These are phyloP conservation scores for Chlamydomonas eustigma DNA, from an alignment of 139 green algal genomes.

Conservation along the genomic window DNA sequence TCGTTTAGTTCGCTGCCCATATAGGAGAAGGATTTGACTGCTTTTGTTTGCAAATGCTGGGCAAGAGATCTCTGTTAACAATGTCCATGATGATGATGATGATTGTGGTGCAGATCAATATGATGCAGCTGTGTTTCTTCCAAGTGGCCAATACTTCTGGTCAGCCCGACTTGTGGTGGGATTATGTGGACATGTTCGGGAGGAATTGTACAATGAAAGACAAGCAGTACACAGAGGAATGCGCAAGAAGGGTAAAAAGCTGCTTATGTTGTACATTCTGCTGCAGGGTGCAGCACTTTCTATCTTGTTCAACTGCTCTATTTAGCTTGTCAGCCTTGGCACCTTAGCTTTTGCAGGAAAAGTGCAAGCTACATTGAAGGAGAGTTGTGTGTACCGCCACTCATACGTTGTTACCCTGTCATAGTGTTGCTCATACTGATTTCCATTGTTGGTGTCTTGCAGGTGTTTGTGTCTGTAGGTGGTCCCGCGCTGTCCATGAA, in stretches of 20 bases:
- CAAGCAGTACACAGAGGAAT: constrained; percentile 66
- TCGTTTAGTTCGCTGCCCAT: too few relatives aligned
- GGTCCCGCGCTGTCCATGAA: constrained; percentile 13
- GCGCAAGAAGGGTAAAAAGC: constrained; percentile 64
- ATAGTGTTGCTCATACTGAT: background rate
- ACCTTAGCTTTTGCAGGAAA: background rate
- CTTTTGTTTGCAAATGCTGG: too few relatives aligned
- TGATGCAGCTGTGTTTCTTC: constrained; percentile 86
- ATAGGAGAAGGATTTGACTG: too few relatives aligned
- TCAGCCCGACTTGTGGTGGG: constrained; percentile 79
- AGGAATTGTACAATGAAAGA: constrained; percentile 63
- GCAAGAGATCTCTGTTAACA: too few relatives aligned
- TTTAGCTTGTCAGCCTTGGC: too few relatives aligned
- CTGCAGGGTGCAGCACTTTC: too few relatives aligned
- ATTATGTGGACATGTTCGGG: constrained; percentile 75
- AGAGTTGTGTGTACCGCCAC: background rate
- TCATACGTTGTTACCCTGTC: background rate
- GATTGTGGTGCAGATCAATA: constrained; percentile 81
- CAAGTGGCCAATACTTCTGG: constrained; percentile 50
- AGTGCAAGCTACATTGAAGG: background rate
- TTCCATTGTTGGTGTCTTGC: background rate
- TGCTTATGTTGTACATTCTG: too few relatives aligned
- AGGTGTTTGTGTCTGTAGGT: constrained; percentile 57
- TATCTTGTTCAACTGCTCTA: too few relatives aligned
- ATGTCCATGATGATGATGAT: too few relatives aligned